Conservation (phyloP, 192 early-diverging fungal genomes). For the Entrophospora sp. region DNA sequence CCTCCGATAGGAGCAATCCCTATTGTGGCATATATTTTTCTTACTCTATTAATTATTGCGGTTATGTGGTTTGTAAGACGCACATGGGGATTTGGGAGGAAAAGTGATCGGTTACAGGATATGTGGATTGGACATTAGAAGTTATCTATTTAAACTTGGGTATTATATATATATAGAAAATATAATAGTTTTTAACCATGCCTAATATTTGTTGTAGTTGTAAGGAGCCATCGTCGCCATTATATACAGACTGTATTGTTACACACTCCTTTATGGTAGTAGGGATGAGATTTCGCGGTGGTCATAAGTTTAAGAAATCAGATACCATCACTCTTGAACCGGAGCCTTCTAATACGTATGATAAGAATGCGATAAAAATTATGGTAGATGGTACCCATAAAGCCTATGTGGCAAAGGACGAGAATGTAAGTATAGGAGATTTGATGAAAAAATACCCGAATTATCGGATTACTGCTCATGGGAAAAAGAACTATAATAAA, state of each 20-base stretch:
- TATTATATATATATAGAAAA: no score
- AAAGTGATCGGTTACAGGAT: no score
- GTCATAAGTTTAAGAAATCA: neutral
- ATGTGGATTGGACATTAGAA: no score
- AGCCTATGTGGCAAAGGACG: neutral
- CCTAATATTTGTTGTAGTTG: neutral
- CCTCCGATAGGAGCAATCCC: no score
- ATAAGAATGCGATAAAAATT: neutral
- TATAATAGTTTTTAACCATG: neutral
- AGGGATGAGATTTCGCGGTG: neutral
- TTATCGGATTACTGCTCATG: neutral
- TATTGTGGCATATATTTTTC: no score
- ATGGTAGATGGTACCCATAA: neutral
- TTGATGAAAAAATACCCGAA: neutral
- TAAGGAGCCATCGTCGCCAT: neutral
- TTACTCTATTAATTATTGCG: no score
- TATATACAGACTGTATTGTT: neutral
- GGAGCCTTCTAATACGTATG: neutral
- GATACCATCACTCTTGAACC: neutral
- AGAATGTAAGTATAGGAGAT: neutral
- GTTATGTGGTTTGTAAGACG: no score
- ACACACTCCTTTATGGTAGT: neutral
- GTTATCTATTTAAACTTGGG: no score
- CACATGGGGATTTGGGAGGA: no score
- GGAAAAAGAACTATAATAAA: neutral